Percentiles rank a stretch among this genome's conserved stretches.
Conservation (phyloP, 2,329 filamentous ascomycete species). For the Cladosporium sp. region DNA sequence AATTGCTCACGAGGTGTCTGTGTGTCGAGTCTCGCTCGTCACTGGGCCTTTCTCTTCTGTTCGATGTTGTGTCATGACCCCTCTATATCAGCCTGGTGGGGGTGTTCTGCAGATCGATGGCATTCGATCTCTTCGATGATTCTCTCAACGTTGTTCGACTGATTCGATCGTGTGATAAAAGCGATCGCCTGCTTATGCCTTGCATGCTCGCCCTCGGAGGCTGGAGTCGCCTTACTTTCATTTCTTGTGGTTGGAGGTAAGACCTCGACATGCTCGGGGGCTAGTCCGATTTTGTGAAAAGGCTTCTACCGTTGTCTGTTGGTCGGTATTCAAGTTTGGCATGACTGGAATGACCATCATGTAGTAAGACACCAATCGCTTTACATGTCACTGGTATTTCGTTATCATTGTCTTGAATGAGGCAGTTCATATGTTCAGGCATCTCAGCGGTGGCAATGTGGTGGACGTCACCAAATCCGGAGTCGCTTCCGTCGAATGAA, state of each 20-base stretch:
- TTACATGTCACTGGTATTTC: neutral
- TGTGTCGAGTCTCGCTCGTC: neutral
- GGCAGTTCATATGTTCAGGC: neutral
- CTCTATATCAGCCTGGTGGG: constrained; percentile 15
- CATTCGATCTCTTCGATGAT: constrained; percentile 14
- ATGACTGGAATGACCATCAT: neutral
- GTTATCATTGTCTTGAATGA: neutral
- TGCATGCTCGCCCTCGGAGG: neutral
- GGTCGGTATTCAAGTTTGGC: neutral
- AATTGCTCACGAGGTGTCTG: neutral
- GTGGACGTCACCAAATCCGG: neutral
- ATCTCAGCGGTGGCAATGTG: neutral
- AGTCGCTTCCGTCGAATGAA: neutral
- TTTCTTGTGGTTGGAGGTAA: neutral
- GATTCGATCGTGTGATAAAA: neutral
- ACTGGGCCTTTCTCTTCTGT: neutral
- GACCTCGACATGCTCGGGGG: neutral
- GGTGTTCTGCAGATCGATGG: neutral
- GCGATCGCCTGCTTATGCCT: neutral
- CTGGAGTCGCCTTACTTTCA: neutral
- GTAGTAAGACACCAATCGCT: neutral
- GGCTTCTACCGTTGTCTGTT: neutral
- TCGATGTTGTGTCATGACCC: constrained; percentile 18
- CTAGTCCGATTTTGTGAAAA: neutral
- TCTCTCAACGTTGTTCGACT: neutral